phyloP scores from a whole-genome alignment of 495 filamentous ascomycete species.

The Penicillium nucicola region DNA sequence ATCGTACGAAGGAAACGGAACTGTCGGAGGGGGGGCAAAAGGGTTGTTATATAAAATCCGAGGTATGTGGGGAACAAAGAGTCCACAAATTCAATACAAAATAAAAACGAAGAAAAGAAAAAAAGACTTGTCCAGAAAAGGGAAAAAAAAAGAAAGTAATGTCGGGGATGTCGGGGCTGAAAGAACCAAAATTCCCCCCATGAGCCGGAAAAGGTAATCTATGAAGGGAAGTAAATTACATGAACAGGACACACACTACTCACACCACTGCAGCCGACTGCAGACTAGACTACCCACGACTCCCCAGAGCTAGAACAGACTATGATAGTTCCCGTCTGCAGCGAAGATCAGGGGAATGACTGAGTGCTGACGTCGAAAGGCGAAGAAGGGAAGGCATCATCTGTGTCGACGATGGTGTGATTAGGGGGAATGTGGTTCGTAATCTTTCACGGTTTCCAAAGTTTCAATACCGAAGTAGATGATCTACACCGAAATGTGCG shows the following conservation, averaged over 20 bases:
- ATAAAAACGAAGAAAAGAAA: conserved; percentile 10
- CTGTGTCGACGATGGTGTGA: conserved; percentile 42
- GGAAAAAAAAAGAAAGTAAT: conserved; percentile 3
- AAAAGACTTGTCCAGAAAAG: conserved; percentile 2
- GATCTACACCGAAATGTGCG: background rate
- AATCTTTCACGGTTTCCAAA: too few relatives aligned
- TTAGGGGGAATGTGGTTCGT: conserved; percentile 12
- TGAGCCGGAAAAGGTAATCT: conserved; percentile 5
- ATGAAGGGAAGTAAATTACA: too few relatives aligned
- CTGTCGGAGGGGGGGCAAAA: background rate
- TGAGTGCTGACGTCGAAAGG: conserved; percentile 22
- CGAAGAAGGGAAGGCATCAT: conserved; percentile 34
- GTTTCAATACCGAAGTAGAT: background rate
- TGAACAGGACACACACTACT: too few relatives aligned
- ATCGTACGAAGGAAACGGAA: background rate
- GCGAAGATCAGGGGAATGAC: conserved; percentile 26
- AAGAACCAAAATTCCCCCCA: conserved; percentile 1
- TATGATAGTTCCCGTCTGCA: conserved; percentile 17
- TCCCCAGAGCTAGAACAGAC: conserved; percentile 2
- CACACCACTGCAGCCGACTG: too few relatives aligned
- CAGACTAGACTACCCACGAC: too few relatives aligned
- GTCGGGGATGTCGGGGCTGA: background rate
- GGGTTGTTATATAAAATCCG: conserved; percentile 15
- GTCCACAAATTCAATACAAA: too few relatives aligned
- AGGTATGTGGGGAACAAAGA: conserved; percentile 18